Percentiles rank a stretch among this genome's conserved stretches.
phyloP scores from a whole-genome alignment of 768 basidiomycete species.

The Termitomyces sp. region DNA sequence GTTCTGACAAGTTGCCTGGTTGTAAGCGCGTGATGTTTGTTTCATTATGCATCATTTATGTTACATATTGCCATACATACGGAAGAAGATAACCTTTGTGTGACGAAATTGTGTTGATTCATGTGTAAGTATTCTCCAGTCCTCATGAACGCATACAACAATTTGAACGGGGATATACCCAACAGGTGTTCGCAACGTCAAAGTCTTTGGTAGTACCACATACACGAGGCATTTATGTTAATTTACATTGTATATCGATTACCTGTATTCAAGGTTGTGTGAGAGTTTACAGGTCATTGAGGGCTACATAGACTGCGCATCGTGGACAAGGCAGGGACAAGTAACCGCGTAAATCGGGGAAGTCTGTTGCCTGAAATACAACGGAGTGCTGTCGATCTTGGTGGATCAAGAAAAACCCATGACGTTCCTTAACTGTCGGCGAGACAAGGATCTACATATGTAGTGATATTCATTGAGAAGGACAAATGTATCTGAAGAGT shows the following conservation, averaged over 20 bases:
- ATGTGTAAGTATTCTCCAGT: too few species aligned
- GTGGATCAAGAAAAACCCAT: background rate
- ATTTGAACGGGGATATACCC: too few species aligned
- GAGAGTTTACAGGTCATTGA: background rate
- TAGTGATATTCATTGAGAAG: background rate
- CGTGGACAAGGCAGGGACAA: background rate
- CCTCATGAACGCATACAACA: too few species aligned
- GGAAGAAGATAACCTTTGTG: background rate
- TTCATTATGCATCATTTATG: background rate
- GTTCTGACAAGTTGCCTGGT: background rate
- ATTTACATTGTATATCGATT: background rate
- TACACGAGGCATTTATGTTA: background rate
- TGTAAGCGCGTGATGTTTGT: background rate
- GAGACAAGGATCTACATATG: background rate
- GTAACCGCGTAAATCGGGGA: background rate
- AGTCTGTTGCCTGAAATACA: background rate
- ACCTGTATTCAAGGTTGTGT: slow-evolving; percentile 1
- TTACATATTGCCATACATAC: background rate
- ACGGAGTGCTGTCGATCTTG: background rate
- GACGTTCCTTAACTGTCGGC: background rate
- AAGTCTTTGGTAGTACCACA: background rate
- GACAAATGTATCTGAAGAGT: background rate
- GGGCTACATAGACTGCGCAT: background rate
- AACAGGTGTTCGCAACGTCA: background rate
- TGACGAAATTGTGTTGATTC: background rate